Percentiles rank a stretch among this genome's conserved stretches.
Evolutionary conservation across 495 filamentous ascomycete genomes (phyloP).

Genomic region (Staphylotrichum longicolle): DNA sequence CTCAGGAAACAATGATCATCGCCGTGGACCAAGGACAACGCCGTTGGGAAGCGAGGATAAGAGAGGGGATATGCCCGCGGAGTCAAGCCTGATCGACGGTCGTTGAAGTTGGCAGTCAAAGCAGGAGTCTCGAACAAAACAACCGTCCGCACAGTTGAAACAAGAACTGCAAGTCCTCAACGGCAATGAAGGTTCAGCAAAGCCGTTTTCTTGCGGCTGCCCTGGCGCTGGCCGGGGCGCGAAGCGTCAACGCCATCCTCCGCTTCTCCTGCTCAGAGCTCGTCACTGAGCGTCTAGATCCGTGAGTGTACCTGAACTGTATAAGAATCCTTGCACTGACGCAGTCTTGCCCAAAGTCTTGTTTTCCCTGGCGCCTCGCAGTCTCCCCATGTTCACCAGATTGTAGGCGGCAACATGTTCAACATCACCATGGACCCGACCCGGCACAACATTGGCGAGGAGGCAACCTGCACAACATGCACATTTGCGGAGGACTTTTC

Average conservation of each 20-base stretch:
- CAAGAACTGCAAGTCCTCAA: too few species aligned
- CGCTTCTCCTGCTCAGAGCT: slow-evolving; percentile 58
- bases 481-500: slow-evolving; percentile 40
- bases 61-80: slow-evolving; percentile 5
- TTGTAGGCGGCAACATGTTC: slow-evolving; percentile 36
- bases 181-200: slow-evolving; percentile 11
- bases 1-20: not conserved
- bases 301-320: slow-evolving; percentile 15
- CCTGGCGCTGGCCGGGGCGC: slow-evolving; percentile 19
- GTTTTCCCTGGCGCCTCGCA: slow-evolving; percentile 26
- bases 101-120: not conserved
- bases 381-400: slow-evolving; percentile 31
- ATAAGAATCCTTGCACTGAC: not conserved
- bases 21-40: not conserved
- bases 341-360: slow-evolving; percentile 15
- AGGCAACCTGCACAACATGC: slow-evolving; percentile 39
- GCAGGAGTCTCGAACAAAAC: not conserved
- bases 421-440: slow-evolving; percentile 34
- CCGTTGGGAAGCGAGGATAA: not conserved
- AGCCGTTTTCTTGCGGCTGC: slow-evolving; percentile 15
- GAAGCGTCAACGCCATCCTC: slow-evolving; percentile 38
- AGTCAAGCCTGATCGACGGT: not conserved
- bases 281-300: slow-evolving; percentile 30
- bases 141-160: not conserved
- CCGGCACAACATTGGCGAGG: slow-evolving; percentile 31